Percentiles rank a stretch among this genome's conserved stretches.
Conservation (phyloP, 306 rosid species). For the cucumber (Cucumis sativus) region DNA sequence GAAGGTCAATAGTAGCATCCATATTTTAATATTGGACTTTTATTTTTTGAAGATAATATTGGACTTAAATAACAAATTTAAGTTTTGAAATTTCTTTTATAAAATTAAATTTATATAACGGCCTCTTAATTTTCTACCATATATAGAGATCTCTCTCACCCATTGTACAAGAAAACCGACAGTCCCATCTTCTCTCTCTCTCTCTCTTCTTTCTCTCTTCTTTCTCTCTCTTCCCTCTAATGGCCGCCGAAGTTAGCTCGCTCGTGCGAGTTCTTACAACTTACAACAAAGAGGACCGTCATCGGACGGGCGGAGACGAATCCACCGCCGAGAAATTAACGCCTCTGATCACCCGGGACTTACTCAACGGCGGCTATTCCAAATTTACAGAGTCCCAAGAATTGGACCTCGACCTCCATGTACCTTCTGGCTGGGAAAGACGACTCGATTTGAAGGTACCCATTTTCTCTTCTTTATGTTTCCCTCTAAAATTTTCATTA, state of each 20-base stretch:
- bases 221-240: too few species aligned
- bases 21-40: too few species aligned
- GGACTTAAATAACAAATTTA: background rate
- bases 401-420: conserved; percentile 93
- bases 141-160: background rate
- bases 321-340: conserved; percentile 50
- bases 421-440: conserved; percentile 87
- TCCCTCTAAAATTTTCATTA: background rate
- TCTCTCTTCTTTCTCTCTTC: background rate
- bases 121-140: conserved; percentile 5
- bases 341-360: conserved; percentile 72
- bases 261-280: conserved; percentile 48
- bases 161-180: background rate
- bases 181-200: background rate
- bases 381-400: conserved; percentile 54
- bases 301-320: conserved; percentile 52
- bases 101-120: conserved; percentile 22
- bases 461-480: conserved; percentile 4
- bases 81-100: background rate
- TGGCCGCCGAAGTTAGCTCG: conserved; percentile 90
- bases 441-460: conserved; percentile 82
- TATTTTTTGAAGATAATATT: too few species aligned
- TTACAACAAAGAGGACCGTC: conserved; percentile 51
- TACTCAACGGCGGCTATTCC: conserved; percentile 36
- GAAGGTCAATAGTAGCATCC: too few species aligned